Evolutionary conservation across 371 early-diverging fungal genomes (phyloP), one percentile per base, ranked within the genome.

Genomic region (Syncephalastrum racemosum): DNA sequence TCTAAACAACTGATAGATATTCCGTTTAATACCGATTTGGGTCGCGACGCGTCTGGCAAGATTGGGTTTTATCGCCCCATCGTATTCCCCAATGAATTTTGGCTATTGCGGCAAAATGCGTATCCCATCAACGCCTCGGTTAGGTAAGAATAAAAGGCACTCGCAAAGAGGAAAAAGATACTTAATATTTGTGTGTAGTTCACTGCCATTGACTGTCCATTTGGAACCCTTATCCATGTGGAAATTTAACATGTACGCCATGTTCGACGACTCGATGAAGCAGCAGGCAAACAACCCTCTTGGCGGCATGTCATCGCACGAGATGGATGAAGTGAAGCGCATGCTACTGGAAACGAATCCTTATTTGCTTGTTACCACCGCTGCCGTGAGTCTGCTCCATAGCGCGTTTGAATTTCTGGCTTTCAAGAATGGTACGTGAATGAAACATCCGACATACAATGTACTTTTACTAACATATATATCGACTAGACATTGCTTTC

Each of bases 341-440:
- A 94, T 92, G 89, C 80, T 97, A 51, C 54, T 88, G 56, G 96
- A 95, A 46, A 97, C 95, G 49, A 97, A 93, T 66, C 94, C 95
- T 5, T 75, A 81, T 51, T 70, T 95, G 25, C 66, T 97, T 56
- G 85, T 76, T 2, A 62, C 92, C 3, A 97, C 97, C 1, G 77
- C 90, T 40, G 51, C 77, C 41, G 95, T 95, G 41, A 89, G 91
- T 45, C 50, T 88, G 4, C 67, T 97, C 14, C 97, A 97, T 75
- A 86, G 88, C 49, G 64, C 90, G 2, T 95, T 97, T 73, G 96
- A 95, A 68, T 91, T 97, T 73, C 73, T 96, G 57, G 97, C 97
- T 0, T 96, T 95, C 71, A 97, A 94, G 77, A 95, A 94, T 66
- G 94, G 91, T 89, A 73, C 50, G 68, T 31, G 10, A 5, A 31